Evolutionary conservation across 768 basidiomycete genomes (phyloP), one percentile per base, ranked within the genome.

Genomic region (Mrakia blollopis): DNA sequence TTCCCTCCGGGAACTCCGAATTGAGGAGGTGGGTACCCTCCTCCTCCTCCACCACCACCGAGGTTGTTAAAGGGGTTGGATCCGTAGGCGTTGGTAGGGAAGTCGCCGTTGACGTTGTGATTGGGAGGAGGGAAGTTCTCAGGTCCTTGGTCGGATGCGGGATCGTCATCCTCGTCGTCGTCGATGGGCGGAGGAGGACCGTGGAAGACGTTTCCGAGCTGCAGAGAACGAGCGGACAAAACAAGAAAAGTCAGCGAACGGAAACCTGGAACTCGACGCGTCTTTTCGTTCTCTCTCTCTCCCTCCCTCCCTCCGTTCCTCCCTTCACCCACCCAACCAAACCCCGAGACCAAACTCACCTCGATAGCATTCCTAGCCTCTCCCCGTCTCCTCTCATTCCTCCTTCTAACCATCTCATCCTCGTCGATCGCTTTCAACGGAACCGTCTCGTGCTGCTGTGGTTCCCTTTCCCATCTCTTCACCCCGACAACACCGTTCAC

Each of bases 311-410:
- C 39, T 11, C 11, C 39, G 39, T 41, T 41, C 39, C 39, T 41
- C 39, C 11, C 6, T 11, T 41, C 39, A 6, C 39, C 39, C n/a
- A n/a, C n/a, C 39, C 39, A 41, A 41, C 44, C 52, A 9, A 25
- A 7, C 61, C 41, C 61, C 9, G n/a, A 25, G 63, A n/a, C 11
- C 25, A 44, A 41, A 54, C 76, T 44, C 14, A 77, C 76, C 71
- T 77, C 61, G n/a, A 77, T 72, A 23, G 76, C 76, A 25, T 77
- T 77, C 65, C 62, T 73, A 16, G 76, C 76, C 57, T 77, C 76
- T 47, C 72, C 72, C 14, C 76, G n/a, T 25, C 76, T 44, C 23
- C 76, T 41, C 76, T 77, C 76, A 32, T 77, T 77, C 47, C 76
- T 28, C 52, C 65, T 63, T 28, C 63, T 52, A 18, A 60, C 61